phyloP scores from a whole-genome alignment of 192 early-diverging fungal species.

The Entophlyctis luteolus region DNA sequence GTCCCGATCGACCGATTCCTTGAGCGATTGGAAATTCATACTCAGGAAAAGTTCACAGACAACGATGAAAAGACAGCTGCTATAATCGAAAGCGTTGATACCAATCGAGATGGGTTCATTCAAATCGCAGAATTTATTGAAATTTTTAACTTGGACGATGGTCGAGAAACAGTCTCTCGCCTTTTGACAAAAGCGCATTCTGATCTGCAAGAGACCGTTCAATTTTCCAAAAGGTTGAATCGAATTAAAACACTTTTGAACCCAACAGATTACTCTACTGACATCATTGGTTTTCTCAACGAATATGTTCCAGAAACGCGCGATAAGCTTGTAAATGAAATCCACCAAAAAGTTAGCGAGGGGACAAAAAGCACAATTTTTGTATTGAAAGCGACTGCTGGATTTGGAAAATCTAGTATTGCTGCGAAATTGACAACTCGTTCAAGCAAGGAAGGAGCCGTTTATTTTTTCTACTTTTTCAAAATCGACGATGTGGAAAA shows the following conservation, averaged over 20 bases:
- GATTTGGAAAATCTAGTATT: neutral
- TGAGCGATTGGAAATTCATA: neutral
- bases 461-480: neutral
- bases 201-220: neutral
- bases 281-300: neutral
- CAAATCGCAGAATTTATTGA: neutral
- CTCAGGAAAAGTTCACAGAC: neutral
- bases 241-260: neutral
- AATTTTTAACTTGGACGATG: neutral
- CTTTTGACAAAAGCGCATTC: neutral
- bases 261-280: neutral
- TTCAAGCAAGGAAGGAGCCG: neutral
- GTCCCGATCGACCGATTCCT: neutral
- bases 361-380: neutral
- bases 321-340: neutral
- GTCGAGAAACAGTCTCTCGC: neutral
- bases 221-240: too few species aligned
- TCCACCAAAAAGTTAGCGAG: neutral
- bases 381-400: neutral
- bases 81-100: neutral
- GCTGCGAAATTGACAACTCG: neutral
- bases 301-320: neutral
- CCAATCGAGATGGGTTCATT: neutral
- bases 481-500: neutral
- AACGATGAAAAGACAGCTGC: too few species aligned